Evolutionary conservation across 179 eudicot genomes (phyloP), one percentile per base, ranked within the genome.

Genomic region (Heliamphora pulchella): DNA sequence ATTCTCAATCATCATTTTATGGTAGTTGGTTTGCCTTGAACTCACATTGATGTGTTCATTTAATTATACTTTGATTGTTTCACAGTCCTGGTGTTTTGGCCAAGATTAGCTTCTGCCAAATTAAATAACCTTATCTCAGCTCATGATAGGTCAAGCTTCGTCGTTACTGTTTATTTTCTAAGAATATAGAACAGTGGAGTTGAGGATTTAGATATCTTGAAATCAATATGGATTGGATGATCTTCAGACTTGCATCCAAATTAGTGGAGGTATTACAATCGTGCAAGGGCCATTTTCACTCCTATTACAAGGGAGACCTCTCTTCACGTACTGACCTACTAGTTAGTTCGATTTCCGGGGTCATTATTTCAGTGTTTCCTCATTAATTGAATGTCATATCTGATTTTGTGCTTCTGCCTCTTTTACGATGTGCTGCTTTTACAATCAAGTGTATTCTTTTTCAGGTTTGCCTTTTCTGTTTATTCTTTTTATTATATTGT

Each of bases 341-440:
- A 31, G 31, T 31, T 31, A 31, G 31, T 31, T 31, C 31, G 31
- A 31, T 31, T 31, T 31, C 31, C 31, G 31, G 31, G 31, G 31
- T 31, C 31, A 31, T 31, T 31, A 31, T 31, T 31, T 31, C 31
- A 31, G 31, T 31, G 31, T 31, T 31, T 44, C 53, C 50, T 62
- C 20, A 15, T 62, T 48, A 18, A 57, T 6, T 75, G 48, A 58
- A 54, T 58, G 8, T 47, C 10, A 22, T 59, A 58, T 46, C 63
- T 76, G 11, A 44, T 76, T 46, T 62, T 62, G 10, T 61, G 57
- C 53, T 46, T 41, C 67, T 58, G 78, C 48, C 50, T 15, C 55
- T 47, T 22, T 62, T 61, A 4, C 44, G 14, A 58, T 75, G 57
- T 75, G 75, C 53, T 46, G 55, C 75, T 72, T 72, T 39, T 59